Percentiles rank a stretch among this genome's conserved stretches.
These are phyloP conservation scores for Cladosporium sp. DNA, from an alignment of 2,329 filamentous ascomycete species.

Conservation along the genomic window DNA sequence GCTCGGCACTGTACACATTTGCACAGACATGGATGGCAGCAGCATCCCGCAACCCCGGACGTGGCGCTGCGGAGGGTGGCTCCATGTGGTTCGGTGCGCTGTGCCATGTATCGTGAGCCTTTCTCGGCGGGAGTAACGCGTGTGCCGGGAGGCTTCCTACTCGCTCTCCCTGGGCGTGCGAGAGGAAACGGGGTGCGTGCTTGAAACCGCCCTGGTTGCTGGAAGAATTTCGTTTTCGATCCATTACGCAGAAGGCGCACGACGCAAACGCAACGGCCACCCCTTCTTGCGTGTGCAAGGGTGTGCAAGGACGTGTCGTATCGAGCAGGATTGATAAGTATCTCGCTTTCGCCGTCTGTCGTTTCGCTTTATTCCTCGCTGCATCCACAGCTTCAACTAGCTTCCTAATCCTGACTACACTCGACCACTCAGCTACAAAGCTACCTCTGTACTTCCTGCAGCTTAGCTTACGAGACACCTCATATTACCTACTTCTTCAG, in stretches of 20 bases:
- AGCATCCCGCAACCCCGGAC: conserved; percentile 16
- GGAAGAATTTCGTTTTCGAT: conserved; percentile 11
- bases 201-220: conserved; percentile 17
- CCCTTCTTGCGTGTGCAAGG: neutral
- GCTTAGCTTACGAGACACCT: conserved; percentile 15
- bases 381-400: neutral
- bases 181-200: conserved; percentile 9
- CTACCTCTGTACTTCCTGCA: conserved; percentile 6
- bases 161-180: neutral
- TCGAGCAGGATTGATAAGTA: conserved; percentile 10
- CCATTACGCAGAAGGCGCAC: conserved; percentile 17
- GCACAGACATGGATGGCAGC: neutral
- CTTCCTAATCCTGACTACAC: conserved; percentile 2
- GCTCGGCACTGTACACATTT: conserved; percentile 1
- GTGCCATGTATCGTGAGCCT: conserved; percentile 8
- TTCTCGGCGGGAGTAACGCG: conserved; percentile 4
- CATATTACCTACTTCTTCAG: conserved; percentile 16
- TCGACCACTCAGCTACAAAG: neutral
- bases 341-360: neutral
- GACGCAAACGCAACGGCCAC: conserved; percentile 14
- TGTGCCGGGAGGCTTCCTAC: conserved; percentile 13
- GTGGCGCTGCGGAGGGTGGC: conserved; percentile 8
- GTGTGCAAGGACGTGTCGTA: neutral
- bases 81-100: conserved; percentile 1
- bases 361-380: neutral